phyloP scores from a whole-genome alignment of 2,329 filamentous ascomycete genomes.

The Lachnellula hyalina region DNA sequence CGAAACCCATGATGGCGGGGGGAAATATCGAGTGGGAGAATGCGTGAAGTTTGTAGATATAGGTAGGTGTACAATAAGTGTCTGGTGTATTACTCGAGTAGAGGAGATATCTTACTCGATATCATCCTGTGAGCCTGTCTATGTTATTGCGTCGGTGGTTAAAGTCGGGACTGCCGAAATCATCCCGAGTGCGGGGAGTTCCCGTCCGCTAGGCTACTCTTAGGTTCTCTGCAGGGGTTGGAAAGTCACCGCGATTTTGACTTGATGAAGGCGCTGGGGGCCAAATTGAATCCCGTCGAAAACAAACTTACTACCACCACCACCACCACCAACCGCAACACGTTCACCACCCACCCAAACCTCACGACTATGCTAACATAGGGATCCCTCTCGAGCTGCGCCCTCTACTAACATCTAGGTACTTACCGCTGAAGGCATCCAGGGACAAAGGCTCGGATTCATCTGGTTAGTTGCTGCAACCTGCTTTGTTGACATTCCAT shows the following conservation, averaged over 20 bases:
- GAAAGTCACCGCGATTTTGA: background rate
- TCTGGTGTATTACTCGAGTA: too few relatives aligned
- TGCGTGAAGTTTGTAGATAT: background rate
- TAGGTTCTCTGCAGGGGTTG: too few relatives aligned
- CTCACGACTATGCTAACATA: slow-evolving; percentile 21
- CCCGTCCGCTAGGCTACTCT: background rate
- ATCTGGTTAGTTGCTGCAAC: slow-evolving; percentile 1
- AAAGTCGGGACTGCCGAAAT: background rate
- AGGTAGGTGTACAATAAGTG: too few relatives aligned
- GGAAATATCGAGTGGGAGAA: background rate
- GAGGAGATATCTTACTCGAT: background rate
- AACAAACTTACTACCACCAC: slow-evolving; percentile 11
- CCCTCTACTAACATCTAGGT: slow-evolving; percentile 25
- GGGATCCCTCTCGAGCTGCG: slow-evolving; percentile 1
- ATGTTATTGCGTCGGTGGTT: background rate
- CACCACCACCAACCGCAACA: slow-evolving; percentile 6
- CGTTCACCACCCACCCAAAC: slow-evolving; percentile 3
- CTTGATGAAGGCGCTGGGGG: too few relatives aligned
- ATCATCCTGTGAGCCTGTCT: too few relatives aligned
- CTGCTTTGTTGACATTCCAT: slow-evolving; percentile 18
- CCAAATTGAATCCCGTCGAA: background rate
- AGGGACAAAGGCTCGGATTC: background rate
- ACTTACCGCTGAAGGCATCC: background rate
- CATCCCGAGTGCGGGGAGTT: background rate
- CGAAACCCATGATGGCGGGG: slow-evolving; percentile 29